Evolutionary conservation across 2,329 filamentous ascomycete species (phyloP).

Genomic region (Aspergillus clavatus): DNA sequence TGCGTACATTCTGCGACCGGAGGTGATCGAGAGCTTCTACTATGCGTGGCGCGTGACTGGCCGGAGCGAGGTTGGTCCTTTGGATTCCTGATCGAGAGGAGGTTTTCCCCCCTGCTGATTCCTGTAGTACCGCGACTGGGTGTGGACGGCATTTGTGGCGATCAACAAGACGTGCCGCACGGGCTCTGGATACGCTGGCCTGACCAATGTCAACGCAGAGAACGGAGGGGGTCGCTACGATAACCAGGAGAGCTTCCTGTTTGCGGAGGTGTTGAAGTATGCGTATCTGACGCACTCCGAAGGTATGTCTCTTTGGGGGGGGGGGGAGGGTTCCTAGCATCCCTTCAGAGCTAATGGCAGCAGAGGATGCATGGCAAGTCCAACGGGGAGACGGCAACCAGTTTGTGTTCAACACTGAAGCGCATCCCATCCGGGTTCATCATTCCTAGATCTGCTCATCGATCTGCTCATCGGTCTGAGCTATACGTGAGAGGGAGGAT

Average conservation of each 20-base stretch:
- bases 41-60: conserved; percentile 80
- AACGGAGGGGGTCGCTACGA: conserved; percentile 60
- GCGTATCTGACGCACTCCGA: conserved; percentile 64
- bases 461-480: no score
- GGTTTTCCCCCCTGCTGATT: conserved; percentile 5
- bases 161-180: conserved; percentile 62
- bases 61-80: conserved; percentile 48
- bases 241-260: conserved; percentile 82
- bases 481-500: no score
- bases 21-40: conserved; percentile 80
- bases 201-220: conserved; percentile 60
- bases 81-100: no score
- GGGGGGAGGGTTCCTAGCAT: no score
- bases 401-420: conserved; percentile 63
- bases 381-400: conserved; percentile 46
- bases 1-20: conserved; percentile 67
- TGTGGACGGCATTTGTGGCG: conserved; percentile 69
- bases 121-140: conserved; percentile 68
- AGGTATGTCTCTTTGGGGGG: conserved; percentile 23
- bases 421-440: conserved; percentile 47
- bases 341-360: conserved; percentile 4
- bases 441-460: conserved; percentile 3
- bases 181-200: conserved; percentile 61
- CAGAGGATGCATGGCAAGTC: conserved; percentile 58
- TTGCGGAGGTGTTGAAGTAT: conserved; percentile 86